A percentile compares a stretch with the other conserved stretches of the same genome.
Evolutionary conservation across 1,284 basidiomycete species (phyloP).

Genomic region (Moesziomyces antarcticus): DNA sequence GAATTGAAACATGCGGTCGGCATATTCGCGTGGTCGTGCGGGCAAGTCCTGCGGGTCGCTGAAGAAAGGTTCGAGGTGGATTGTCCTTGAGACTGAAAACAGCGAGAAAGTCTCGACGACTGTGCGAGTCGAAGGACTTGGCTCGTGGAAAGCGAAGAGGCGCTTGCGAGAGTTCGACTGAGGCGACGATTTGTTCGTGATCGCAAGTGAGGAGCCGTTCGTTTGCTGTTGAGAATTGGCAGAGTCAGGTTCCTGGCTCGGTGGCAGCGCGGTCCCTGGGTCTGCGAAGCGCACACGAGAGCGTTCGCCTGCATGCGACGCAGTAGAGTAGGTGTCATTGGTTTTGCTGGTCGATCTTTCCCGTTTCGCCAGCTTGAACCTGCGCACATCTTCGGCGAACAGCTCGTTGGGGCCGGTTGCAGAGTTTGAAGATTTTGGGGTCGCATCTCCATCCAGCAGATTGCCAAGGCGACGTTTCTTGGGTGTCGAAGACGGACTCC

Average conservation of each 20-base stretch:
- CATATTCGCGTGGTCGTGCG: slow-evolving; percentile 78
- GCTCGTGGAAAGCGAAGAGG: slow-evolving; percentile 27
- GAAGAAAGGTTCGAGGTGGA: slow-evolving; percentile 76
- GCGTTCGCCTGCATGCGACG: slow-evolving; percentile 1
- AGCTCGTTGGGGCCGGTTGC: slow-evolving; percentile 18
- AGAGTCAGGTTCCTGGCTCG: background rate
- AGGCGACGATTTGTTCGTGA: background rate
- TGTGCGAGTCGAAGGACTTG: slow-evolving; percentile 22
- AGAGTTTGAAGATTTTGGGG: slow-evolving; percentile 15
- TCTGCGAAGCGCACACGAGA: slow-evolving; percentile 24
- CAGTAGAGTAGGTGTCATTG: slow-evolving; percentile 1
- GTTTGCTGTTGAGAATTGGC: background rate
- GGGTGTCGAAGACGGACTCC: slow-evolving; percentile 33
- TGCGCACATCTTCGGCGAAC: slow-evolving; percentile 29
- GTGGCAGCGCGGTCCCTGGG: background rate
- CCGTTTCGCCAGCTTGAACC: slow-evolving; percentile 30
- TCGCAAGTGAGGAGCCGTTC: background rate
- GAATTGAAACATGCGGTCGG: slow-evolving; percentile 79
- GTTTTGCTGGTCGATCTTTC: slow-evolving; percentile 8
- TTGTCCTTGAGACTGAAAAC: slow-evolving; percentile 73
- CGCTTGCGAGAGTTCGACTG: slow-evolving; percentile 1
- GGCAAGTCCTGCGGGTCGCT: slow-evolving; percentile 77
- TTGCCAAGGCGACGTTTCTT: slow-evolving; percentile 25
- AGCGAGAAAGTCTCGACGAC: slow-evolving; percentile 73
- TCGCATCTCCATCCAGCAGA: slow-evolving; percentile 2